Conservation (phyloP, 805 yeast species). For the Nakazawaea holstii region DNA sequence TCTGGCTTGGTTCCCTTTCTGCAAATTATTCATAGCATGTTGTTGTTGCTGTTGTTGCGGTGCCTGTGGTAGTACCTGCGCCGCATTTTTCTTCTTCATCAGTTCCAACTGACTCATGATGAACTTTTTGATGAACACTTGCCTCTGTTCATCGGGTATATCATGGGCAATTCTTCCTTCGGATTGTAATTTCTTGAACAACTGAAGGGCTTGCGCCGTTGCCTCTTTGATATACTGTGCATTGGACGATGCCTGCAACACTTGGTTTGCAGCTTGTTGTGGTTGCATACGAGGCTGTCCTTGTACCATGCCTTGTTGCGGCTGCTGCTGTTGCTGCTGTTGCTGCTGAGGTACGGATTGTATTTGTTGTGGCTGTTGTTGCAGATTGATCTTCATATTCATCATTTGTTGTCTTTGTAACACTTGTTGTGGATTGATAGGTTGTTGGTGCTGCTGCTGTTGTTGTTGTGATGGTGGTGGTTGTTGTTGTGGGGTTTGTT, state of each 20-base stretch:
- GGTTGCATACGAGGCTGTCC: constrained; percentile 9
- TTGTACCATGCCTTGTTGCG: constrained; percentile 16
- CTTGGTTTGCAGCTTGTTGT: constrained; percentile 18
- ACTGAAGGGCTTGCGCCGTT: constrained; percentile 25
- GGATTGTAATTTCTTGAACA: constrained; percentile 27
- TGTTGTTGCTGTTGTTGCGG: constrained; percentile 14
- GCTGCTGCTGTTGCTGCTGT: constrained; percentile 20
- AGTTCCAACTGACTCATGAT: constrained; percentile 19
- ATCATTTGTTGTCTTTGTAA: constrained; percentile 6
- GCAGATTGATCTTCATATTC: constrained; percentile 5
- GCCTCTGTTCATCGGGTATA: constrained; percentile 28
- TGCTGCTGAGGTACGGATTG: constrained; percentile 6
- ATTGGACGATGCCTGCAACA: constrained; percentile 15
- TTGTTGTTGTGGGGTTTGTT: constrained; percentile 16
- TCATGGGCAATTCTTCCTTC: constrained; percentile 25
- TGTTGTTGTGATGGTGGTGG: constrained; percentile 20
- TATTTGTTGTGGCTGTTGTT: constrained; percentile 13
- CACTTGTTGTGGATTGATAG: constrained; percentile 14
- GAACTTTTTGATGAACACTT: constrained; percentile 27
- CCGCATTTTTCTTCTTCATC: constrained; percentile 5
- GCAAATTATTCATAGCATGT: constrained; percentile 16
- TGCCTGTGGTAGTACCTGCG: constrained; percentile 1
- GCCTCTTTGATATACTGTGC: constrained; percentile 20
- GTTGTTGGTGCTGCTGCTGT: constrained; percentile 21
- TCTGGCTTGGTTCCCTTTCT: constrained; percentile 19